Percentiles rank a stretch among this genome's conserved stretches.
Evolutionary conservation across 495 filamentous ascomycete species (phyloP).

Genomic region (Lasiosphaeria ovina): DNA sequence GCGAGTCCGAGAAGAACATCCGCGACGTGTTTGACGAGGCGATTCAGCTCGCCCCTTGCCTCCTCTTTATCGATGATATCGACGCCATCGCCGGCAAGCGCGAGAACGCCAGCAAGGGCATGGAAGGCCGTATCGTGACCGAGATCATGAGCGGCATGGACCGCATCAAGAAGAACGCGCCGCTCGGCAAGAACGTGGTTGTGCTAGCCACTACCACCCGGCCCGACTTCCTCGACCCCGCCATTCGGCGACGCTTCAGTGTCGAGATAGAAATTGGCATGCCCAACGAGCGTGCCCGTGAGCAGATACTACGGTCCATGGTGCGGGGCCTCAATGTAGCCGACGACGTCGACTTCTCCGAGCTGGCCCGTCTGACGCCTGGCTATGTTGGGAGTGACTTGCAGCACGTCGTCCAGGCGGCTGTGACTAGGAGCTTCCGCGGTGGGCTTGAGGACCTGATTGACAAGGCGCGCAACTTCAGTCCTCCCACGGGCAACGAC

Average conservation of each 20-base stretch:
- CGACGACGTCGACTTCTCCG: slow-evolving; percentile 71
- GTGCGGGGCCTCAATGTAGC: slow-evolving; percentile 67
- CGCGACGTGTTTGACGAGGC: slow-evolving; percentile 90
- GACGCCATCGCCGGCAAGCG: slow-evolving; percentile 94
- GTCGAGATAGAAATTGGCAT: slow-evolving; percentile 96
- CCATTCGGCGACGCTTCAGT: slow-evolving; percentile 82
- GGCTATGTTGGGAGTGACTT: slow-evolving; percentile 97
- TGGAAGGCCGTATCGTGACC: slow-evolving; percentile 95
- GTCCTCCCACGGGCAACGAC: slow-evolving; percentile 41
- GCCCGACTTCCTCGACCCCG: slow-evolving; percentile 85
- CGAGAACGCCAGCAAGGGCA: slow-evolving; percentile 91
- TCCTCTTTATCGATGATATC: slow-evolving; percentile 96
- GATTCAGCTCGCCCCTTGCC: slow-evolving; percentile 79
- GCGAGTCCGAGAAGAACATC: slow-evolving; percentile 93
- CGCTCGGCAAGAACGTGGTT: slow-evolving; percentile 83
- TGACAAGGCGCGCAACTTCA: slow-evolving; percentile 19
- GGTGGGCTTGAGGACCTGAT: slow-evolving; percentile 26
- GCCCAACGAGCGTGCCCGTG: slow-evolving; percentile 77
- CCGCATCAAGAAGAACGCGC: slow-evolving; percentile 75
- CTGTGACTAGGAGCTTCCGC: slow-evolving; percentile 27
- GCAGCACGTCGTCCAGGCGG: slow-evolving; percentile 64
- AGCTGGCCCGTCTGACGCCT: slow-evolving; percentile 84
- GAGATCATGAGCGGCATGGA: slow-evolving; percentile 90
- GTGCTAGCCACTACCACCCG: slow-evolving; percentile 92
- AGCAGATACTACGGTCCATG: slow-evolving; percentile 78